Base-by-base conservation (phyloP, 305 asterid genomes). In the Andrographis paniculata region DNA sequence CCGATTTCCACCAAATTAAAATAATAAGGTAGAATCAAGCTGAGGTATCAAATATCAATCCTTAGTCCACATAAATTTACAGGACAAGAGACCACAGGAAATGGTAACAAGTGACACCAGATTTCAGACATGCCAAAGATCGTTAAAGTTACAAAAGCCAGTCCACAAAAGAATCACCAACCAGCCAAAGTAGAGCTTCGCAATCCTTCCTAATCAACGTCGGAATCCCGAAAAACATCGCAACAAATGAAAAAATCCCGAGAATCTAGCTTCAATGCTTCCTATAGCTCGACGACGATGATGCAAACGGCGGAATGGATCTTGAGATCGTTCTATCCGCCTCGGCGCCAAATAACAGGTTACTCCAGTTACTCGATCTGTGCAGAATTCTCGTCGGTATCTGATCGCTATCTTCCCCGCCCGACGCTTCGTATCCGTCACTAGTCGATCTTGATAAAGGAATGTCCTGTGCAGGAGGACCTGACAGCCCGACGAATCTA, bases 361-460 rank as follows among this genome's bases (percentile, higher is more conserved):
- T 70, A 43, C 76, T 78, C 98, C 96, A 86, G 59, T 84, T 70
- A 42, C 63, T 69, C 9, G 96, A 61, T 60, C 82, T 66, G 10
- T 70, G 74, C 15, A 63, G 60, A 33, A 70, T 55, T 49, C 95
- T 71, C 0, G 70, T 68, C 13, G 98, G 94, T 8, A 86, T 78
- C 27, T 78, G 74, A 54, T 91, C 98, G 9, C 98, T 86, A 52
- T 91, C 98, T 66, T 91, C 98, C 5, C 98, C 98, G 3, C 96
- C 98, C 0, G 98, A 91, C 35, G 98, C 98, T 47, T 91, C 98
- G 14, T 91, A 91, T 18, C 98, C 98, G 38, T 79, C 98, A 23
- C 98, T 91, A 13, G 95, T 83, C 6, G 96, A 91, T 66, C 96
- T 73, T 5, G 96, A 83, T 22, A 87, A 45, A 1, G 94, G 92